Base-by-base conservation (phyloP, 768 basidiomycete species). In the Nidularia pulvinata region DNA sequence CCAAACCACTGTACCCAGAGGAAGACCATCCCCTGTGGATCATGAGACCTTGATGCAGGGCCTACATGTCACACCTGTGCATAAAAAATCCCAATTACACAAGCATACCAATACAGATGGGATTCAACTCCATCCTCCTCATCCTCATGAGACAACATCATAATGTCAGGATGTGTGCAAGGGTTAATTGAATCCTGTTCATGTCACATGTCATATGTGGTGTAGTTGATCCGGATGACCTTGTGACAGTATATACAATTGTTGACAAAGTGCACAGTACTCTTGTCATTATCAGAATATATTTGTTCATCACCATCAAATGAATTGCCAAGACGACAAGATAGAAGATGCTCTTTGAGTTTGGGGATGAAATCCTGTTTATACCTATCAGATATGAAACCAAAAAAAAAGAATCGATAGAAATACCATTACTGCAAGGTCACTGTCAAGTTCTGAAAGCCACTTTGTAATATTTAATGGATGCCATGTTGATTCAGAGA, bases 181-280 rank as follows among this genome's bases (percentile, higher is more conserved):
- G 73, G 69, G 46, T 79, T 79, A 48, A 82, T 56, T 0, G 62
- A 58, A 54, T 83, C 80, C 51, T 78, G 75, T 7, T 62, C 62
- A 0, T 72, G 66, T 2, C 69, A 65, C 19, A 77, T 50, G 56
- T 80, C 72, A 33, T 68, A 68, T 13, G 61, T 64, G 22, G 67
- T 68, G 55, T 68, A 65, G 53, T 66, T 64, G 49, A 66, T 49
- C 1, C 33, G 59, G 7, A 63, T 39, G 1, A 61, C 55, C 47
- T 59, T 52, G 52, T 61, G 55, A n/a, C 39, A 47, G 35, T 55
- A 60, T 33, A 57, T 34, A 7, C 25, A 37, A 42, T 54, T 10
- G 30, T 68, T 66, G 6, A 49, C 9, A 30, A 68, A 50, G 1
- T 43, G 30, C 6, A 70, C 61, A 0, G 58, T 61, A n/a, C 63